phyloP scores from a whole-genome alignment of 306 rosid species.

The Castanea mollissima region DNA sequence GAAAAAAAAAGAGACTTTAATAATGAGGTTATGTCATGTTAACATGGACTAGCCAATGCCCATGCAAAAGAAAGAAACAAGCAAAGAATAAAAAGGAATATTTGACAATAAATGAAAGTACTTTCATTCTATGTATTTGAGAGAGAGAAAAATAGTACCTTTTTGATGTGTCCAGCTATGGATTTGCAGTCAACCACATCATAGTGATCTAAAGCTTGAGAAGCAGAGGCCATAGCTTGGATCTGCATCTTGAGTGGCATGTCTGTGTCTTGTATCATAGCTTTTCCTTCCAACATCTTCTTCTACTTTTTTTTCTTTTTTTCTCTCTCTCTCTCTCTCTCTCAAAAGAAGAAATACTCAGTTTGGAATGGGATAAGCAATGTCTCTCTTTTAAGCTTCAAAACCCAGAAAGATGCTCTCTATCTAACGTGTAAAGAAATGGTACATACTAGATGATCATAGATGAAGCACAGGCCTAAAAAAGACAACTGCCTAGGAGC shows the following conservation, averaged over 20 bases:
- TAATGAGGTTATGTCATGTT: not conserved
- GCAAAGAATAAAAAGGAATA: not conserved
- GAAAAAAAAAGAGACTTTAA: too few species aligned
- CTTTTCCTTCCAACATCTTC: constrained; percentile 93
- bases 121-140: not conserved
- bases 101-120: not conserved
- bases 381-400: constrained; percentile 13
- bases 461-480: not conserved
- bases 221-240: constrained; percentile 92
- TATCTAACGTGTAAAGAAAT: not conserved
- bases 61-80: not conserved
- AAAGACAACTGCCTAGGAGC: not conserved
- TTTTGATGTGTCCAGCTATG: constrained; percentile 90
- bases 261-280: constrained; percentile 75
- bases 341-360: not conserved
- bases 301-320: not conserved
- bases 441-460: not conserved
- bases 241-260: constrained; percentile 97
- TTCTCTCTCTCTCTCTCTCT: constrained; percentile 3
- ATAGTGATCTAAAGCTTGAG: constrained; percentile 87
- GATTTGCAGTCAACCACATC: constrained; percentile 90
- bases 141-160: constrained; percentile 40
- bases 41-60: not conserved
- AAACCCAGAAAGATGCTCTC: constrained; percentile 17
- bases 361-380: not conserved